Conservation (phyloP, 1,284 basidiomycete genomes). For the Trichosporon faecale region DNA sequence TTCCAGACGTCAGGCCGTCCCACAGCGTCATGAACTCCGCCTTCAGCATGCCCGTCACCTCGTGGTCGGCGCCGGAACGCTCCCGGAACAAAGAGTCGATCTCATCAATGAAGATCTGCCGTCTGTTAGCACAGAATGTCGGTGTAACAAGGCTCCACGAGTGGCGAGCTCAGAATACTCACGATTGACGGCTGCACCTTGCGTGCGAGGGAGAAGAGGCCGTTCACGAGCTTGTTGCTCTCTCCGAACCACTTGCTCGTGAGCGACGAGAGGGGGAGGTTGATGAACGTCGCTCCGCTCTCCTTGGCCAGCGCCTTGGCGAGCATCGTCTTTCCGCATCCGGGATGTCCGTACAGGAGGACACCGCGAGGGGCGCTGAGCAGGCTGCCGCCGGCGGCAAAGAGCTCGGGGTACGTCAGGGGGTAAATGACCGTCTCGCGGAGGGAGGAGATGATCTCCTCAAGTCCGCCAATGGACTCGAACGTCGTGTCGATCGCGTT, state of each 20-base stretch:
- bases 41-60: conserved; percentile 99
- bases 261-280: conserved; percentile 64
- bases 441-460: conserved; percentile 83
- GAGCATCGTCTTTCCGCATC: conserved; percentile 92
- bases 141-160: neutral
- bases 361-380: conserved; percentile 63
- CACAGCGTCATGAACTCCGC: conserved; percentile 99
- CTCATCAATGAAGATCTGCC: conserved; percentile 71
- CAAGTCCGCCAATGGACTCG: conserved; percentile 77
- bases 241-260: conserved; percentile 97
- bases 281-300: conserved; percentile 94
- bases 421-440: conserved; percentile 97
- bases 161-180: conserved; percentile 21
- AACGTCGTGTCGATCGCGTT: conserved; percentile 56
- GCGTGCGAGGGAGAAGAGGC: conserved; percentile 69
- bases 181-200: conserved; percentile 70
- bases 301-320: conserved; percentile 95
- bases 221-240: conserved; percentile 94
- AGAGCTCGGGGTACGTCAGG: conserved; percentile 85
- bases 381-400: conserved; percentile 65
- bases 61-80: conserved; percentile 81
- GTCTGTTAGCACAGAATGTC: conserved; percentile 2
- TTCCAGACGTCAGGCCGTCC: conserved; percentile 89
- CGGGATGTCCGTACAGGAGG: conserved; percentile 83
- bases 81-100: conserved; percentile 88